phyloP scores from a whole-genome alignment of 106 monocot species.

The Xerophyta viscosa region DNA sequence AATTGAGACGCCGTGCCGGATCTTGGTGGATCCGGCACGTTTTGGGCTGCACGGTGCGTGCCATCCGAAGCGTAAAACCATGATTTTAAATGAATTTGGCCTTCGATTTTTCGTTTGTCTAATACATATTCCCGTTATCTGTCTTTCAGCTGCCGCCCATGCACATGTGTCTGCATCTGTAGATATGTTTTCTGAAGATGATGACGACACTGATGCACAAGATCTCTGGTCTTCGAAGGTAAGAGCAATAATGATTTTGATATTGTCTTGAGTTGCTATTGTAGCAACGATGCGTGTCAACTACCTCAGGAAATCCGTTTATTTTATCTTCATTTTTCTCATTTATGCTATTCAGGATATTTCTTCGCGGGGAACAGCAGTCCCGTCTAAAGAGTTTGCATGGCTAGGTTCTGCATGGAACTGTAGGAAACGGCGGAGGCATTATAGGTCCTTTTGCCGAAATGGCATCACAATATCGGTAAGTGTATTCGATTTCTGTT shows the following conservation, averaged over 20 bases:
- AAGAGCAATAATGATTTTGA: background rate
- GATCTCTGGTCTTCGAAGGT: slow-evolving; percentile 33
- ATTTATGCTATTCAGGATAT: slow-evolving; percentile 29
- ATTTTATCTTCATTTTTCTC: slow-evolving; percentile 5
- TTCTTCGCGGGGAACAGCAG: slow-evolving; percentile 24
- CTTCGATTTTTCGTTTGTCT: no score
- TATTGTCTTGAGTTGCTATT: slow-evolving; percentile 1
- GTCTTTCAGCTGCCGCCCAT: no score
- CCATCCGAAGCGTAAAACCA: no score
- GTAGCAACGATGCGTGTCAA: no score
- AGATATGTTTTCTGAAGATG: slow-evolving; percentile 30
- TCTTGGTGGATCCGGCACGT: no score
- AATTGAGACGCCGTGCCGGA: no score
- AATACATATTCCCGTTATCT: no score
- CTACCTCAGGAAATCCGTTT: no score
- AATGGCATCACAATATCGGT: slow-evolving; percentile 78
- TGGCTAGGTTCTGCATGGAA: slow-evolving; percentile 76
- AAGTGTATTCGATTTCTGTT: no score
- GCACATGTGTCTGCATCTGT: background rate
- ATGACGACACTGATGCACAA: slow-evolving; percentile 18
- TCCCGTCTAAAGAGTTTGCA: slow-evolving; percentile 50
- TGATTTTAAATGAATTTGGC: no score
- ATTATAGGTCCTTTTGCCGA: slow-evolving; percentile 60
- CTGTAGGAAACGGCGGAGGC: slow-evolving; percentile 60
- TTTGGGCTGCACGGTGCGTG: no score